Evolutionary conservation across 2,329 filamentous ascomycete species (phyloP).

Genomic region (Exophiala mesophila): DNA sequence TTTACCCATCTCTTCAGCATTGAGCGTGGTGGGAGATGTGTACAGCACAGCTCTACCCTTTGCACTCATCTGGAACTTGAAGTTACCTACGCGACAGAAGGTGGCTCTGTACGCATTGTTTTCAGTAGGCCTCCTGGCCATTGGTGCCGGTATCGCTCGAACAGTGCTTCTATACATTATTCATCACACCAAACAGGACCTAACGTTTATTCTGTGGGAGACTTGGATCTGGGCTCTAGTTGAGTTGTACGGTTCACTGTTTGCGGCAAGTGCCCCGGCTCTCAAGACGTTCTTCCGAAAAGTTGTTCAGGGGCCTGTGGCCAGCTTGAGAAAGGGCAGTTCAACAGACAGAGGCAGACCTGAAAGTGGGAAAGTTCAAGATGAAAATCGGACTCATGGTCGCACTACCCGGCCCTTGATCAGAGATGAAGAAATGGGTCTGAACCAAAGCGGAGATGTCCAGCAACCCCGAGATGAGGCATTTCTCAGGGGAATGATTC

Average conservation of each 20-base stretch:
- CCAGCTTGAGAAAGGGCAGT: conserved; percentile 4
- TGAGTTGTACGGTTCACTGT: conserved; percentile 30
- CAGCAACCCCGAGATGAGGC: conserved; percentile 6
- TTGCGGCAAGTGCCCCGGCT: conserved; percentile 29
- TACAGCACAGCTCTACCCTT: conserved; percentile 26
- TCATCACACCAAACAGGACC: conserved; percentile 22
- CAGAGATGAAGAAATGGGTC: conserved; percentile 5
- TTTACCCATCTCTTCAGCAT: conserved; percentile 19
- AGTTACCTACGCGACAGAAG: conserved; percentile 22
- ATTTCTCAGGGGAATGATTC: conserved; percentile 33
- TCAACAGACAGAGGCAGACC: conserved; percentile 1
- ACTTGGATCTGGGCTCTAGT: conserved; percentile 30
- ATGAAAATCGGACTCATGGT: conserved; percentile 1
- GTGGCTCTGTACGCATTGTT: conserved; percentile 23
- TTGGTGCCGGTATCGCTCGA: conserved; percentile 23
- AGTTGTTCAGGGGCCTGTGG: conserved; percentile 17
- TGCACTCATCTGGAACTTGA: conserved; percentile 19
- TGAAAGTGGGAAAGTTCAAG: neutral
- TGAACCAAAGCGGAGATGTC: conserved; percentile 1
- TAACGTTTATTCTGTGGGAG: conserved; percentile 23
- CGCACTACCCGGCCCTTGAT: neutral
- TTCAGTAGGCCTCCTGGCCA: conserved; percentile 23
- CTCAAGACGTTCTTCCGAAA: conserved; percentile 29
- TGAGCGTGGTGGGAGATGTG: conserved; percentile 24
- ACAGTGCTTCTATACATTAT: conserved; percentile 21